These are phyloP conservation scores for Penicillium palitans DNA, from an alignment of 2,329 filamentous ascomycete species.

Conservation along the genomic window DNA sequence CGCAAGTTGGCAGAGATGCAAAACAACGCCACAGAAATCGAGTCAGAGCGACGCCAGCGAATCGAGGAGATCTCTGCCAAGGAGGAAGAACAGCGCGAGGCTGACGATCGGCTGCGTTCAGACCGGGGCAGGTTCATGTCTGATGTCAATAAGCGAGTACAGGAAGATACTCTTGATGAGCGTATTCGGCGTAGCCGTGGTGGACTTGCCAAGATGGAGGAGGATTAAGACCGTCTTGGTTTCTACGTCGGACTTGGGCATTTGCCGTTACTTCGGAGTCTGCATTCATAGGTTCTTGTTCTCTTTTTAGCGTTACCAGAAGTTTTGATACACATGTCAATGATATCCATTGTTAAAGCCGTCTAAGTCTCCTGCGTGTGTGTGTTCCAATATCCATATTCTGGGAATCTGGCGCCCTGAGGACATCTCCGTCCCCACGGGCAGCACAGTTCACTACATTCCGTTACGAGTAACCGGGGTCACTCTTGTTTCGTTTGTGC, in stretches of 20 bases:
- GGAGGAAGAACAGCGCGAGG: constrained; percentile 64
- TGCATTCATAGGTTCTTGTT: background rate
- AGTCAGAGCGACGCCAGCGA: constrained; percentile 67
- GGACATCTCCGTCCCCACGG: no score
- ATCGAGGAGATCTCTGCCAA: constrained; percentile 65
- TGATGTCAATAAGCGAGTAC: constrained; percentile 34
- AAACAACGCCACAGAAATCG: constrained; percentile 66
- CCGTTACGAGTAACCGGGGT: background rate
- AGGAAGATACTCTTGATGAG: constrained; percentile 39
- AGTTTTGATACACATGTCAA: constrained; percentile 1
- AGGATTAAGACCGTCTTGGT: constrained; percentile 18
- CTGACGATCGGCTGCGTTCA: constrained; percentile 57
- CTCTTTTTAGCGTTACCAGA: constrained; percentile 5
- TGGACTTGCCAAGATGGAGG: constrained; percentile 33
- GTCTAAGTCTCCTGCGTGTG: no score
- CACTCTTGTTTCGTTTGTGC: no score
- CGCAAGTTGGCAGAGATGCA: constrained; percentile 71
- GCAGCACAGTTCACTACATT: background rate
- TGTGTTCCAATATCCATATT: no score
- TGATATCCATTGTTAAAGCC: constrained; percentile 1
- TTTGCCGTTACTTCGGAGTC: background rate
- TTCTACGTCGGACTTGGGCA: background rate
- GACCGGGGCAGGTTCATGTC: constrained; percentile 39
- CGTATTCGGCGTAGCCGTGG: constrained; percentile 37
- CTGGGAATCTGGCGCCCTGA: no score